phyloP scores from a whole-genome alignment of 176 grass and related monocot genomes.

The Musa itinerans region DNA sequence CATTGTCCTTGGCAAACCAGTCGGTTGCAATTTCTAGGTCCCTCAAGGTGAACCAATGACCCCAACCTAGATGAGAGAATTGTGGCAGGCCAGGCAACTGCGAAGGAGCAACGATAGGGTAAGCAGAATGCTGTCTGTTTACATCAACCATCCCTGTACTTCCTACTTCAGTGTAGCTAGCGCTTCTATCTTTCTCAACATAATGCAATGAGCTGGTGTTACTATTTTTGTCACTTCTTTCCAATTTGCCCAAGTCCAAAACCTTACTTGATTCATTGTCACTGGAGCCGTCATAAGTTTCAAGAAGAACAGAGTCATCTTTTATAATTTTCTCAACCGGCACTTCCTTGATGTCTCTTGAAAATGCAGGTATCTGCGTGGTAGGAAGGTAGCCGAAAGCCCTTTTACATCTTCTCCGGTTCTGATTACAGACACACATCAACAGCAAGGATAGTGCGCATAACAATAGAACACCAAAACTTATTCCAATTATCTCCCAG shows the following conservation, averaged over 20 bases:
- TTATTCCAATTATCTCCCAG: conserved; percentile 21
- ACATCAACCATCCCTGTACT: neutral
- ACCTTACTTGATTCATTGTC: neutral
- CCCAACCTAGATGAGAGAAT: conserved; percentile 1
- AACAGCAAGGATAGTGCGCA: conserved; percentile 7
- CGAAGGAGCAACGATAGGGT: neutral
- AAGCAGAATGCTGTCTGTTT: neutral
- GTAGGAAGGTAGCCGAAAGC: neutral
- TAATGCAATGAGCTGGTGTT: neutral
- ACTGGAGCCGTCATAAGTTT: neutral
- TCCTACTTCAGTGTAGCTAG: neutral
- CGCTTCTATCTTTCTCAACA: neutral
- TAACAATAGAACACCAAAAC: conserved; percentile 9
- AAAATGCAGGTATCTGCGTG: neutral
- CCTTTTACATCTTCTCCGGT: conserved; percentile 13
- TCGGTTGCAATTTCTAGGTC: conserved; percentile 6
- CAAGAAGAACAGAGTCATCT: conserved; percentile 4
- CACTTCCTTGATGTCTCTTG: neutral
- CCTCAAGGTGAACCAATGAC: conserved; percentile 12
- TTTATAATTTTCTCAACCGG: neutral
- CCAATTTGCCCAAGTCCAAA: neutral
- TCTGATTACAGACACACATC: conserved; percentile 6
- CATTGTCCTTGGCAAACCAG: conserved; percentile 2
- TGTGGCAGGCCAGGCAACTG: neutral
- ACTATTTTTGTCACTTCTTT: neutral